These are phyloP conservation scores for Hyphodiscus sp. DNA, from an alignment of 2,329 filamentous ascomycete species.

Conservation along the genomic window DNA sequence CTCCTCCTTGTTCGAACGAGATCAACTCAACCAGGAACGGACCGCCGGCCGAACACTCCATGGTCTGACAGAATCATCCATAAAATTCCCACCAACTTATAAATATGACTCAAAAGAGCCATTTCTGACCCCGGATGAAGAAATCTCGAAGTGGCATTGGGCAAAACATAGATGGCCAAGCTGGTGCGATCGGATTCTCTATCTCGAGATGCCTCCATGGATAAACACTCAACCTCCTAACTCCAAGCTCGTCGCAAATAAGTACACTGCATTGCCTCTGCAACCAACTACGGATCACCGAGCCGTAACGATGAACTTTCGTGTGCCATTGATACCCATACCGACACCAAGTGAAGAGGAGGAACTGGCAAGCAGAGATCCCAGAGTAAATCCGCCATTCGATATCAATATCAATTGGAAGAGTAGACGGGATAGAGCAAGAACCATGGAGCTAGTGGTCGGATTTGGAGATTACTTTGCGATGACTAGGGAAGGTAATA, in stretches of 20 bases:
- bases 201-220: constrained; percentile 56
- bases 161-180: constrained; percentile 78
- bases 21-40: constrained; percentile 75
- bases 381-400: constrained; percentile 46
- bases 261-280: constrained; percentile 70
- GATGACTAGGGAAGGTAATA: constrained; percentile 28
- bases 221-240: constrained; percentile 30
- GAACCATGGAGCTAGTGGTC: constrained; percentile 51
- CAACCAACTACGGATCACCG: constrained; percentile 84
- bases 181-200: constrained; percentile 92
- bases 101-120: constrained; percentile 60
- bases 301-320: constrained; percentile 66
- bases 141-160: constrained; percentile 59
- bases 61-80: constrained; percentile 64
- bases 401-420: constrained; percentile 51
- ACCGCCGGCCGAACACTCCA: constrained; percentile 66
- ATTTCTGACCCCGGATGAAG: constrained; percentile 33
- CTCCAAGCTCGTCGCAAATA: constrained; percentile 47
- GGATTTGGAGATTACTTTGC: constrained; percentile 45
- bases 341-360: constrained; percentile 30
- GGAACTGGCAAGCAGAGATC: constrained; percentile 26
- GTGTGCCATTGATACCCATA: constrained; percentile 51
- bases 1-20: constrained; percentile 58
- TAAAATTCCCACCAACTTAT: constrained; percentile 87
- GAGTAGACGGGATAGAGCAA: constrained; percentile 43